phyloP scores from a whole-genome alignment of 2,329 filamentous ascomycete genomes.

The Hypoxylon rubiginosum region DNA sequence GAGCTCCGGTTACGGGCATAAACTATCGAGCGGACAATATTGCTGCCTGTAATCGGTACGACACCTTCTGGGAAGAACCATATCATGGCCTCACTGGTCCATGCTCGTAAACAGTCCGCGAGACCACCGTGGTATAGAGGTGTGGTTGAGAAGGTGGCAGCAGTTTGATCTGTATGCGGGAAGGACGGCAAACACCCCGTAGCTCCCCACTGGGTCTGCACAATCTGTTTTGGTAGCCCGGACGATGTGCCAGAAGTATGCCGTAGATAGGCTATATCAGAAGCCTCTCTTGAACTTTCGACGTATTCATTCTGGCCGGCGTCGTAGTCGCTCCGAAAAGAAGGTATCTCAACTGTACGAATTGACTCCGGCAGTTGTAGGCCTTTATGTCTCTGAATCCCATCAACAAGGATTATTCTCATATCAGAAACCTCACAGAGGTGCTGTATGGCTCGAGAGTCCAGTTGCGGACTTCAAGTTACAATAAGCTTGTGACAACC shows the following conservation, averaged over 20 bases:
- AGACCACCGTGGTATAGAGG: constrained; percentile 76
- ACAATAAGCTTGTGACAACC: constrained; percentile 15
- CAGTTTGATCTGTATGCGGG: constrained; percentile 46
- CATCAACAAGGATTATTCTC: constrained; percentile 61
- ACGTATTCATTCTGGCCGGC: neutral
- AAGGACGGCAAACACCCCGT: constrained; percentile 68
- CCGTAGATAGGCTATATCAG: constrained; percentile 68
- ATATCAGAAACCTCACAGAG: constrained; percentile 64
- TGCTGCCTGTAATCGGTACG: constrained; percentile 68
- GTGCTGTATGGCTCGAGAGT: constrained; percentile 62
- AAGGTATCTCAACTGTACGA: constrained; percentile 34
- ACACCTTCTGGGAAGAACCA: constrained; percentile 73
- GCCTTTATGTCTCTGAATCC: constrained; percentile 33
- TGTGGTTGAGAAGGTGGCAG: constrained; percentile 73
- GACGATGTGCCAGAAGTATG: constrained; percentile 76
- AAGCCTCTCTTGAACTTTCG: neutral
- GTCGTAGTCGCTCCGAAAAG: constrained; percentile 11
- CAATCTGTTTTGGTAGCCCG: constrained; percentile 73
- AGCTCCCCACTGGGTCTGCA: constrained; percentile 68
- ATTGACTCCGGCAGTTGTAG: constrained; percentile 27
- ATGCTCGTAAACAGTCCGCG: constrained; percentile 72
- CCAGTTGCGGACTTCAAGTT: constrained; percentile 60
- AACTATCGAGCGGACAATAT: constrained; percentile 63
- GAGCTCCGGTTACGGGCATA: constrained; percentile 49
- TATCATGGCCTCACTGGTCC: constrained; percentile 70